Evolutionary conservation across 768 basidiomycete genomes (phyloP).

Genomic region (Pulveroboletus sp.): DNA sequence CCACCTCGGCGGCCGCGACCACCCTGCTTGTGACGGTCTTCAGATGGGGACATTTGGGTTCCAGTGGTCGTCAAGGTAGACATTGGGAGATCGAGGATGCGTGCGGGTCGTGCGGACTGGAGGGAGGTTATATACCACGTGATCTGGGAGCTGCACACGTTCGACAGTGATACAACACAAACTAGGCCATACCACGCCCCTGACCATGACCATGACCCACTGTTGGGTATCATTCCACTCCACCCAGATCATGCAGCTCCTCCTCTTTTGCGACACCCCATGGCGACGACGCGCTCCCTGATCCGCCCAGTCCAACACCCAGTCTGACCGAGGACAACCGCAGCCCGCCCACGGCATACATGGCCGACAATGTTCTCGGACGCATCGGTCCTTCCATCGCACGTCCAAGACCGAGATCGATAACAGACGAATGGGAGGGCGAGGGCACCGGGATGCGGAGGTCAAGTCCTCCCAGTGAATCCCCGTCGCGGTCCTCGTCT

Average conservation of each 20-base stretch:
- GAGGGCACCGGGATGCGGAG: constrained; percentile 59
- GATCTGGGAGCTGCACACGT: background rate
- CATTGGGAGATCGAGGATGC: constrained; percentile 6
- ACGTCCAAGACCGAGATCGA: constrained; percentile 17
- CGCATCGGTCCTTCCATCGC: constrained; percentile 20
- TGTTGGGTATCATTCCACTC: constrained; percentile 17
- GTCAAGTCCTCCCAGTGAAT: constrained; percentile 41
- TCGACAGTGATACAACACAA: no score
- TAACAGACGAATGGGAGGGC: background rate
- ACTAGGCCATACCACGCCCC: no score
- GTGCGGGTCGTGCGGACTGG: background rate
- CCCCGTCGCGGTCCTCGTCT: constrained; percentile 6
- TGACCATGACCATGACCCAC: no score
- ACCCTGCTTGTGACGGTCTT: constrained; percentile 12
- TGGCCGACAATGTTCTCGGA: constrained; percentile 50
- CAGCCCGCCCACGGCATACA: constrained; percentile 61
- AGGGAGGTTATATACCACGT: background rate
- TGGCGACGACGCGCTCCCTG: background rate
- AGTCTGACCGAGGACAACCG: constrained; percentile 33
- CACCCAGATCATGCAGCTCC: constrained; percentile 14
- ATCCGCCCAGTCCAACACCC: constrained; percentile 20
- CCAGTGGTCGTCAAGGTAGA: constrained; percentile 19
- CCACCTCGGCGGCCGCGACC: constrained; percentile 19
- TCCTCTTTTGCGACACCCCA: no score
- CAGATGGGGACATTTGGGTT: constrained; percentile 1